These are phyloP conservation scores for Peronosclerospora sorghi DNA, from an alignment of 352 stramenopile species.

Conservation along the genomic window DNA sequence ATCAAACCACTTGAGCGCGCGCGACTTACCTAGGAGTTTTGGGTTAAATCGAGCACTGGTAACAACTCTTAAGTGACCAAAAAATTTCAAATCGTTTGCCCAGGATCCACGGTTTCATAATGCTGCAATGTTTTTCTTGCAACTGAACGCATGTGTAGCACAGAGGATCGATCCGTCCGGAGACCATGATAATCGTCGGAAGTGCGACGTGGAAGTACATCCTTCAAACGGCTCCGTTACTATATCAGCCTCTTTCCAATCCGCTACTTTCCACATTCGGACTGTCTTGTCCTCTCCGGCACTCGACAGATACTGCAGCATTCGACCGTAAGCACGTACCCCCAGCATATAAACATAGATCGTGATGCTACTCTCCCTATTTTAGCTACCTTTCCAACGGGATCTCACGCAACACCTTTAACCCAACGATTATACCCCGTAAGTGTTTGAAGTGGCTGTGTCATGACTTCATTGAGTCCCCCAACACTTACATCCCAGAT, in stretches of 20 bases:
- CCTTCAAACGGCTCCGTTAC: too few species aligned
- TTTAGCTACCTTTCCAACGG: constrained; percentile 55
- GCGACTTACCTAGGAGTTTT: too few species aligned
- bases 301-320: too few species aligned
- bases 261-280: constrained; percentile 71
- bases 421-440: constrained; percentile 76
- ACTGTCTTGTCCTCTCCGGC: constrained; percentile 81
- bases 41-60: constrained; percentile 74
- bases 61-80: constrained; percentile 68
- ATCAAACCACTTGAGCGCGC: too few species aligned
- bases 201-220: too few species aligned
- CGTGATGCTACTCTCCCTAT: too few species aligned
- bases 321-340: neutral
- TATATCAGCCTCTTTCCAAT: constrained; percentile 59
- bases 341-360: neutral
- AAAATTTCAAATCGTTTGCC: constrained; percentile 80
- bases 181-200: too few species aligned
- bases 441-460: constrained; percentile 73
- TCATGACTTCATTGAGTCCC: too few species aligned
- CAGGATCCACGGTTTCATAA: too few species aligned
- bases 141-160: constrained; percentile 75
- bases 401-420: constrained; percentile 80
- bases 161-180: constrained; percentile 70
- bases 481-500: constrained; percentile 77
- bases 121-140: constrained; percentile 78